Evolutionary conservation across 2,329 filamentous ascomycete species (phyloP), one percentile per base, ranked within the genome.

Genomic region (Hypoxylon sp.): DNA sequence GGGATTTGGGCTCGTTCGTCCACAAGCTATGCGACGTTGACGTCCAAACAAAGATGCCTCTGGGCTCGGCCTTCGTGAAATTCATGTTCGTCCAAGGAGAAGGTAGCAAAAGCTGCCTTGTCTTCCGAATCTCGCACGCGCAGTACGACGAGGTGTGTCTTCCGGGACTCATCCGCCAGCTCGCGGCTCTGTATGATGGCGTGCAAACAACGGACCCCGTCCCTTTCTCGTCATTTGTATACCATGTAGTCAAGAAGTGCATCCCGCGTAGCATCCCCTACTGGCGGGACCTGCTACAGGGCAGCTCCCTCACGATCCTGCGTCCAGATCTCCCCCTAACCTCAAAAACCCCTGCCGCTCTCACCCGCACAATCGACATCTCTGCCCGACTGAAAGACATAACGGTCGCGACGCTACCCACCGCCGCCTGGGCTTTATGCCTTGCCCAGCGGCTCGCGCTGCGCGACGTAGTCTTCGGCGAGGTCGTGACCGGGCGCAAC

Each of bases 91-190:
- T 88, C 46, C 80, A 81, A 61, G 80, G 80, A 60, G 77, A 74
- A 38, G 73, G 71, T 17, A 72, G 68, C 32, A 69, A 75, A 30
- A 81, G 79, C 34, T 82, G 79, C 51, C 84, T 91, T 13, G 79
- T 86, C 64, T 84, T 90, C 75, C 86, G 89, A 61, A 85, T 92
- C 60, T 91, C 89, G 0, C 90, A 92, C 75, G 87, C 89, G 0
- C 89, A 91, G 71, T 91, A 91, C 74, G 90, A 92, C 69, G 90
- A 90, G 68, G 88, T 91, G 21, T 91, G 87, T 70, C 82, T 91
- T 7, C 86, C 88, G 0, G 80, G 84, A n/a, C 83, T 91, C 19
- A 84, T 91, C 63, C 82, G 82, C 17, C 87, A 90, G 73, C 84
- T 91, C 43, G 86, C 85, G 2, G 82, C 83, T 0, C 80, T 90